phyloP scores from a whole-genome alignment of 805 yeast species.

The Barnettozyma sp. region DNA sequence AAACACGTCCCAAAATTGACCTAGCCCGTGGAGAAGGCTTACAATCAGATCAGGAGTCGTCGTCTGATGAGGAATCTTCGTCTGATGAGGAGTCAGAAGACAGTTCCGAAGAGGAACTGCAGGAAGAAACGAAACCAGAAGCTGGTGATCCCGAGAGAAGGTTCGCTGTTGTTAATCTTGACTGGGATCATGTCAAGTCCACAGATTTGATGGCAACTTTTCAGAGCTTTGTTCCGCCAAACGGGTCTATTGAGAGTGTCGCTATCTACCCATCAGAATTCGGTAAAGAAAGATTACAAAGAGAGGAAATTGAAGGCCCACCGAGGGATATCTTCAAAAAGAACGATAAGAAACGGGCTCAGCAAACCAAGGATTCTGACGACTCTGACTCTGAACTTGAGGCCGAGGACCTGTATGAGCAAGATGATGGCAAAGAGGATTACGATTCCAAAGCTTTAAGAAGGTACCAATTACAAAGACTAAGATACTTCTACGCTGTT shows the following conservation, averaged over 20 bases:
- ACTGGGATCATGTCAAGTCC: constrained; percentile 93
- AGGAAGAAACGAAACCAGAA: constrained; percentile 59
- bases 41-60: constrained; percentile 34
- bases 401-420: constrained; percentile 67
- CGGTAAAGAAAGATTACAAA: constrained; percentile 86
- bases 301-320: constrained; percentile 89
- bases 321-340: constrained; percentile 71
- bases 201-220: constrained; percentile 87
- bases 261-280: constrained; percentile 81
- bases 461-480: constrained; percentile 85
- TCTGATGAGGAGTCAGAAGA: constrained; percentile 35
- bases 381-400: constrained; percentile 51
- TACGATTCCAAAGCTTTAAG: constrained; percentile 80
- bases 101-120: constrained; percentile 38
- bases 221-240: constrained; percentile 72
- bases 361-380: constrained; percentile 38
- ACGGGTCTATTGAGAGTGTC: constrained; percentile 63
- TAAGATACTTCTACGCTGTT: constrained; percentile 89
- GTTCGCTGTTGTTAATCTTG: constrained; percentile 91
- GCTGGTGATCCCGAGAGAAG: constrained; percentile 78
- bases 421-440: constrained; percentile 75
- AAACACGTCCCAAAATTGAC: constrained; percentile 37
- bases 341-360: constrained; percentile 29
- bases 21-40: constrained; percentile 64
- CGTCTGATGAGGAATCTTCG: constrained; percentile 35